Conservation (phyloP, 2,329 filamentous ascomycete genomes). For the Ceratocystis ficicola region DNA sequence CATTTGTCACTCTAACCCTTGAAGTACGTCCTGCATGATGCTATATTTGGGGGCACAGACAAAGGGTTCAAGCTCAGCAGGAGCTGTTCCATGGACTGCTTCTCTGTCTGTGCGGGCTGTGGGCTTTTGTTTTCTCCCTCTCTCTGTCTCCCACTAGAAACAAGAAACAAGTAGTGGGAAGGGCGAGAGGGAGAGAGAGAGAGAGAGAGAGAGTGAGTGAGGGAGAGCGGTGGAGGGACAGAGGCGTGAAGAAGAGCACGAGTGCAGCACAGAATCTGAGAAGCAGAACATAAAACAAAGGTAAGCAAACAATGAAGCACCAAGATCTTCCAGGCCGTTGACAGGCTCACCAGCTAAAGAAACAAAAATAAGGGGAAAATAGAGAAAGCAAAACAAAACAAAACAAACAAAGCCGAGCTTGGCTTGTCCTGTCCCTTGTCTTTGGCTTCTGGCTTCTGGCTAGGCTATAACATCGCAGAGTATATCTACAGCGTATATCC, state of each 20-base stretch:
- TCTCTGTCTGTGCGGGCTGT: slow-evolving; percentile 5
- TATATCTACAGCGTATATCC: neutral
- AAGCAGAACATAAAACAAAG: neutral
- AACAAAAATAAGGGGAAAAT: neutral
- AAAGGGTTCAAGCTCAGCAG: slow-evolving; percentile 8
- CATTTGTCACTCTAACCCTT: neutral
- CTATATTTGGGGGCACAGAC: slow-evolving; percentile 12
- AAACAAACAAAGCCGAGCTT: neutral
- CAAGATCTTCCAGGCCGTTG: neutral
- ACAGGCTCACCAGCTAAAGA: neutral
- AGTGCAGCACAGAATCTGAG: too few species aligned
- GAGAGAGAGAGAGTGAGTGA: too few species aligned
- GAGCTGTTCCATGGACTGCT: slow-evolving; percentile 8
- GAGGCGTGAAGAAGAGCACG: too few species aligned
- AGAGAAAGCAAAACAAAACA: neutral
- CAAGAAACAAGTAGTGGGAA: too few species aligned
- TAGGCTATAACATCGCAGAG: neutral
- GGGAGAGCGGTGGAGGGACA: too few species aligned
- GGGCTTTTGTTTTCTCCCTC: neutral
- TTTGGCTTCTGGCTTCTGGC: neutral
- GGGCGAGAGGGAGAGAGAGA: too few species aligned
- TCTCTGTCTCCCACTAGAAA: neutral
- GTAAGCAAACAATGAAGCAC: neutral
- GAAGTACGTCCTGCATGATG: neutral
- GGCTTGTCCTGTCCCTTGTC: neutral